Evolutionary conservation across 169 alveolate species (phyloP).

Genomic region (Sarcocystis neurona): DNA sequence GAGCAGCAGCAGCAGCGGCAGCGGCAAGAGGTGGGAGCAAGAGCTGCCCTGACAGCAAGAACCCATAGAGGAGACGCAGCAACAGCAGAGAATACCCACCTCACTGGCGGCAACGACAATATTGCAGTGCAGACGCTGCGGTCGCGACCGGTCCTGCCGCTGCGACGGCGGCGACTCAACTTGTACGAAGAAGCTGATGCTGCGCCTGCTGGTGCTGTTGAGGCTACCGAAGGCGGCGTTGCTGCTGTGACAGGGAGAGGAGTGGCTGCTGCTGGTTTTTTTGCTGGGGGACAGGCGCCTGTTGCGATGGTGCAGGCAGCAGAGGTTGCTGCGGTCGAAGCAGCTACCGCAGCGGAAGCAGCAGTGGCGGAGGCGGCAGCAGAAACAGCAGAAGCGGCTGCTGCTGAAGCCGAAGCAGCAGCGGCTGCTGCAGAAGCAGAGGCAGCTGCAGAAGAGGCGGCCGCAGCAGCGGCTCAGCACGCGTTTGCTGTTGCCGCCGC

Average conservation of each 20-base stretch:
- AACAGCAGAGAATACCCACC: too few species aligned
- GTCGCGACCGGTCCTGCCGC: not conserved
- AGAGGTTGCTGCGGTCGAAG: not conserved
- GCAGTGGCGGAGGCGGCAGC: not conserved
- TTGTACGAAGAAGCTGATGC: not conserved
- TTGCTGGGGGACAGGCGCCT: too few species aligned
- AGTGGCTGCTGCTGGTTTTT: too few species aligned
- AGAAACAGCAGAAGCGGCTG: conserved; percentile 3
- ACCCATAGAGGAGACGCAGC: too few species aligned
- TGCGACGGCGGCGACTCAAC: not conserved
- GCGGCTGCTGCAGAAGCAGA: conserved; percentile 19
- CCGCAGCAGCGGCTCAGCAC: conserved; percentile 23
- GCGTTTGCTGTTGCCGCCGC: conserved; percentile 10
- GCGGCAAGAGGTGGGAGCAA: too few species aligned
- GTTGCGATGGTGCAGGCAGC: conserved; percentile 19
- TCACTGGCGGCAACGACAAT: too few species aligned
- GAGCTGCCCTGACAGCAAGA: too few species aligned
- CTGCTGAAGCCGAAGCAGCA: conserved; percentile 3
- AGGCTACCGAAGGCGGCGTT: conserved; percentile 22
- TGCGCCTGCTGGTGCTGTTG: not conserved
- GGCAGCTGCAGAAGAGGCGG: conserved; percentile 8
- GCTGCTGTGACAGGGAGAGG: too few species aligned
- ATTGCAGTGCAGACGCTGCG: too few species aligned
- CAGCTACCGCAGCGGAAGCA: conserved; percentile 30
- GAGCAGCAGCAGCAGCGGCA: too few species aligned